Evolutionary conservation across 2,329 filamentous ascomycete genomes (phyloP).

Genomic region (Ophiognomonia clavigignenti-juglandacearum): DNA sequence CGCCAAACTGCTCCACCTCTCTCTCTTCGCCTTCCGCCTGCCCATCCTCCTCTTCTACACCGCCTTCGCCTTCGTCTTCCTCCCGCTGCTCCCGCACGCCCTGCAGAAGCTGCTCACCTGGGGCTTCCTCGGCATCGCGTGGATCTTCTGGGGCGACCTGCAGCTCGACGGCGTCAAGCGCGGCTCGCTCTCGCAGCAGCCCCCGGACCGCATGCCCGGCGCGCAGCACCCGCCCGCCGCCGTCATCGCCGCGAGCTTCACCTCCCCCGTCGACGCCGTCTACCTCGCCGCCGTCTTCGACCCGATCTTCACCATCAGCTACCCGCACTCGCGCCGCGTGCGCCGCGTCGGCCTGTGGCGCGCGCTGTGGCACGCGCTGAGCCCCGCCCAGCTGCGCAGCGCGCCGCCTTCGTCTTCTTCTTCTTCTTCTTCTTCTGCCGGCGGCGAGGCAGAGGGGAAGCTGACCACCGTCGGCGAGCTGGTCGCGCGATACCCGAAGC

Average conservation of each 20-base stretch:
- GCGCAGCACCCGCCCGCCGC: slow-evolving; percentile 54
- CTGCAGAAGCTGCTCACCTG: slow-evolving; percentile 81
- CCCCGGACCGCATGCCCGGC: slow-evolving; percentile 68
- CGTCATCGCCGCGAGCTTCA: slow-evolving; percentile 86
- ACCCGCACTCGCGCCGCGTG: slow-evolving; percentile 68
- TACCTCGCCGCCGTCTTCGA: slow-evolving; percentile 96
- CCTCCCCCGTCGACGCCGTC: slow-evolving; percentile 85
- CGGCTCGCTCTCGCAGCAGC: slow-evolving; percentile 75
- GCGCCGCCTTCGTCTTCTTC: slow-evolving; percentile 39
- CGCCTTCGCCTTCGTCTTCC: slow-evolving; percentile 69
- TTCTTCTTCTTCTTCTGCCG: too few species aligned
- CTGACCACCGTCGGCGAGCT: slow-evolving; percentile 61
- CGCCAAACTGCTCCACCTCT: slow-evolving; percentile 58
- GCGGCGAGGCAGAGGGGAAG: too few species aligned
- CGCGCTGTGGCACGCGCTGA: slow-evolving; percentile 70
- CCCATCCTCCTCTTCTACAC: slow-evolving; percentile 68
- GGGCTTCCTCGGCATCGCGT: slow-evolving; percentile 80
- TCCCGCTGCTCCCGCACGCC: slow-evolving; percentile 44
- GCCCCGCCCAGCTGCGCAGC: slow-evolving; percentile 41
- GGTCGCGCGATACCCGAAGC: slow-evolving; percentile 61
- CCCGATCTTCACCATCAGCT: slow-evolving; percentile 85
- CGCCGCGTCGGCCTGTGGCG: slow-evolving; percentile 70
- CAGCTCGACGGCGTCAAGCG: slow-evolving; percentile 95
- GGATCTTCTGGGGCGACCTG: slow-evolving; percentile 98
- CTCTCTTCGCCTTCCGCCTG: slow-evolving; percentile 76